Base-by-base conservation (phyloP, 1,284 basidiomycete species). In the Erythrobasidium hasegawianum region DNA sequence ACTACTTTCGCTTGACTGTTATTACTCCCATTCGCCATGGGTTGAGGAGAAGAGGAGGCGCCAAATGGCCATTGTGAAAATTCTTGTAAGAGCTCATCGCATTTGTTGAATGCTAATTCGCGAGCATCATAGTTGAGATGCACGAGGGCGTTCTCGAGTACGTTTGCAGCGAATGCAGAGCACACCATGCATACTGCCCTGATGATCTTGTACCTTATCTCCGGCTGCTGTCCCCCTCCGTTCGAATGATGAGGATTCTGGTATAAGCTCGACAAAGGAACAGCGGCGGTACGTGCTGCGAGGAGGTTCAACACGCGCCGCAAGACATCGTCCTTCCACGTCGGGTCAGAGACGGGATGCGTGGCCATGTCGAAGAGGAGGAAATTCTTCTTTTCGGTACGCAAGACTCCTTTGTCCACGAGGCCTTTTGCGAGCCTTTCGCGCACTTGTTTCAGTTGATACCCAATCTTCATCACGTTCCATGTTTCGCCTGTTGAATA, bases 381-480 rank as follows among this genome's bases (percentile, higher is more conserved):
- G 78, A 96, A 96, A 78, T 96, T 96, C 76, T 91, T 88, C 77
- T 96, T 96, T 78, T 96, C 93, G 11, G 93, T 97, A 53, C 93
- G 87, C n/a, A 97, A 84, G 45, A 97, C 86, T 72, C 93, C 93
- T 79, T 97, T 97, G 82, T 97, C 93, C 60, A 95, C 93, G 43
- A 97, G 84, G 1, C 93, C 93, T 77, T 97, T 97, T n/a, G 91
- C 91, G 54, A 97, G 86, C 22, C 93, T 87, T 78, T 97, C 93
- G 61, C 93, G 87, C 52, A 97, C 93, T 79, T 96, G 93, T 79
- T 97, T 97, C 57, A 97, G 85, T 78, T 97, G 93, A 79, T 92
- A 97, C 26, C 92, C 92, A 65, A 96, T 96, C 80, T 96, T 96
- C 87, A 96, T 91, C 5, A 96, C 90, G 77, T 97, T 96, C 93